These are phyloP conservation scores for Neofusicoccum kwambonambiense DNA, from an alignment of 2,329 filamentous ascomycete genomes.

Conservation along the genomic window DNA sequence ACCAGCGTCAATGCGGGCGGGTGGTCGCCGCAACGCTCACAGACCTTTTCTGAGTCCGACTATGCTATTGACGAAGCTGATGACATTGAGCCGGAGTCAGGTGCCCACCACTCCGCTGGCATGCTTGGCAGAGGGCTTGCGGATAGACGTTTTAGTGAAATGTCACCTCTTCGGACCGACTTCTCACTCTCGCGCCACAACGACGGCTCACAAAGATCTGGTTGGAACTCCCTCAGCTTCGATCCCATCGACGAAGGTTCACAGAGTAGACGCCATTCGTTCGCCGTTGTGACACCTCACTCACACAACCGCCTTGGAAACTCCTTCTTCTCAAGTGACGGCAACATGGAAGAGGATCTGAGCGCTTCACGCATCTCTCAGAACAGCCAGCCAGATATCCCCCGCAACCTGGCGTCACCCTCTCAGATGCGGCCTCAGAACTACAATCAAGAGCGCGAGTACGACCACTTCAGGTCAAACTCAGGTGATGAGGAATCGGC, in stretches of 20 bases:
- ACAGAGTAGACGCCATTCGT: conserved; percentile 77
- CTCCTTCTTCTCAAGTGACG: conserved; percentile 24
- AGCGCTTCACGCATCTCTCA: neutral
- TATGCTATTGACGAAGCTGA: conserved; percentile 73
- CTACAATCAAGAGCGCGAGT: conserved; percentile 13
- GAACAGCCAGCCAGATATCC: conserved; percentile 2
- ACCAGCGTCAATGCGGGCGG: conserved; percentile 20
- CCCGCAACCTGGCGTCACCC: neutral
- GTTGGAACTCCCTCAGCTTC: conserved; percentile 69
- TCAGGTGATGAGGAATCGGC: conserved; percentile 17
- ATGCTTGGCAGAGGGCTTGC: conserved; percentile 6
- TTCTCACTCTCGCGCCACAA: conserved; percentile 24
- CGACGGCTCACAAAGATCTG: conserved; percentile 47
- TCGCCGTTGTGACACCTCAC: conserved; percentile 44
- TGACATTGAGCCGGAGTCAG: conserved; percentile 44
- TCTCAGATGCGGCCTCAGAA: conserved; percentile 3
- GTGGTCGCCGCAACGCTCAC: conserved; percentile 21
- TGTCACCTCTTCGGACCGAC: conserved; percentile 32
- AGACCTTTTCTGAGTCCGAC: conserved; percentile 53
- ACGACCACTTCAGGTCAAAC: conserved; percentile 16
- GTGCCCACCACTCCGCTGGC: neutral
- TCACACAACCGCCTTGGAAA: conserved; percentile 30
- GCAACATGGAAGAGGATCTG: conserved; percentile 9
- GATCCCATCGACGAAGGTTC: conserved; percentile 58
- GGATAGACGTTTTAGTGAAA: conserved; percentile 28